Conservation (phyloP, 78 protist genomes). For the Capsaspora owczarzaki region DNA sequence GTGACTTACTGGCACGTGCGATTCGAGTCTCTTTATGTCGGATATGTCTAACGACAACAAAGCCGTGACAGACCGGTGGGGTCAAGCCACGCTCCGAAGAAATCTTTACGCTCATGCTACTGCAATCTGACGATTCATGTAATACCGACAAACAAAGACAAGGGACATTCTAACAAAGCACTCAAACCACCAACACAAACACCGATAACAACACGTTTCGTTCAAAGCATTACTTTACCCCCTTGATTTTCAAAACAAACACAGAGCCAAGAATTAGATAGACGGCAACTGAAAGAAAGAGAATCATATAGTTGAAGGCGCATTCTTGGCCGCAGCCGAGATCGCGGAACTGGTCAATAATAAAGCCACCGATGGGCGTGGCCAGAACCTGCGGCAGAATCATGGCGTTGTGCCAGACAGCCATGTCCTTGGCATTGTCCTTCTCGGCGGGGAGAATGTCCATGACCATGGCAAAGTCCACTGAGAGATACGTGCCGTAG, state of each 20-base stretch:
- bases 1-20: no score
- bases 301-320: neutral
- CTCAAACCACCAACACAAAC: no score
- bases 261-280: neutral
- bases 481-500: constrained; percentile 44
- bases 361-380: constrained; percentile 29
- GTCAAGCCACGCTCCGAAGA: no score
- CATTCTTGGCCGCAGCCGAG: neutral
- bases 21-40: no score
- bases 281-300: neutral
- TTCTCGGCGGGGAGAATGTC: constrained; percentile 29
- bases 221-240: neutral
- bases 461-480: constrained; percentile 43
- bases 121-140: no score
- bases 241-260: neutral
- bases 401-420: constrained; percentile 45
- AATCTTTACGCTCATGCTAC: no score
- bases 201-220: neutral
- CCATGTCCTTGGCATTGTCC: constrained; percentile 45
- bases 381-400: constrained; percentile 45
- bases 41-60: no score
- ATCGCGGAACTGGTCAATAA: neutral
- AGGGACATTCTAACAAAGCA: no score
- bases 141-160: no score
- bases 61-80: no score